Evolutionary conservation across 805 yeast species (phyloP).

Genomic region (Zygosaccharomyces kombuchaensis): DNA sequence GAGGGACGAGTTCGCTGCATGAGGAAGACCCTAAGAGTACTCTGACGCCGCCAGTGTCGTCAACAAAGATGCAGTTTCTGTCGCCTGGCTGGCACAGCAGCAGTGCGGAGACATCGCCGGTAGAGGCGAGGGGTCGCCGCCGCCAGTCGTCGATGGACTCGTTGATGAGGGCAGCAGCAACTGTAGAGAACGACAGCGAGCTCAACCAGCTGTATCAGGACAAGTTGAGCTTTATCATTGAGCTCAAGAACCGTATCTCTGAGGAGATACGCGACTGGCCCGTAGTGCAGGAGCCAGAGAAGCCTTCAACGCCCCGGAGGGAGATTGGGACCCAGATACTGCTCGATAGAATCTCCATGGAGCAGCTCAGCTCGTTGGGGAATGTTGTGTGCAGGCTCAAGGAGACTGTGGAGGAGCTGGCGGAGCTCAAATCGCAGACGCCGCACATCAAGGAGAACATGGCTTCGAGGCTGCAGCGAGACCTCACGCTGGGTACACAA

Average conservation of each 20-base stretch:
- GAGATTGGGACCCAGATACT: constrained; percentile 1
- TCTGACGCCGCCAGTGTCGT: constrained; percentile 11
- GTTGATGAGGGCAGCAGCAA: constrained; percentile 24
- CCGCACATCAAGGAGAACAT: constrained; percentile 10
- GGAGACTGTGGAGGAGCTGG: constrained; percentile 9
- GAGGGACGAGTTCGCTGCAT: neutral
- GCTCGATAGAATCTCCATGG: constrained; percentile 8
- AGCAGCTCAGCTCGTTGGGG: constrained; percentile 10
- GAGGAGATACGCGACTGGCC: constrained; percentile 18
- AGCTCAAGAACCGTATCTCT: constrained; percentile 13
- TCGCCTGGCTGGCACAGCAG: constrained; percentile 9
- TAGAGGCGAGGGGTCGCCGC: constrained; percentile 6
- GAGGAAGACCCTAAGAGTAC: constrained; percentile 7
- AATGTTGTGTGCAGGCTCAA: constrained; percentile 5
- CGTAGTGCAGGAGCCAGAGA: constrained; percentile 5
- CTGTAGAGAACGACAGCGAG: constrained; percentile 11
- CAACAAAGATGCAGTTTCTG: constrained; percentile 8
- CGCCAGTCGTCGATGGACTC: constrained; percentile 23
- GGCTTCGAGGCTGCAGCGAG: constrained; percentile 9
- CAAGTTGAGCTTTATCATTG: constrained; percentile 15
- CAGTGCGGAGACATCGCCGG: constrained; percentile 6
- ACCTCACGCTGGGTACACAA: neutral
- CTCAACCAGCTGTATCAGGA: constrained; percentile 15
- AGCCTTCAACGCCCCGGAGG: neutral
- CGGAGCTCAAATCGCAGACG: constrained; percentile 10